These are phyloP conservation scores for Colletotrichum zoysiae DNA, from an alignment of 2,329 filamentous ascomycete species.

Conservation along the genomic window DNA sequence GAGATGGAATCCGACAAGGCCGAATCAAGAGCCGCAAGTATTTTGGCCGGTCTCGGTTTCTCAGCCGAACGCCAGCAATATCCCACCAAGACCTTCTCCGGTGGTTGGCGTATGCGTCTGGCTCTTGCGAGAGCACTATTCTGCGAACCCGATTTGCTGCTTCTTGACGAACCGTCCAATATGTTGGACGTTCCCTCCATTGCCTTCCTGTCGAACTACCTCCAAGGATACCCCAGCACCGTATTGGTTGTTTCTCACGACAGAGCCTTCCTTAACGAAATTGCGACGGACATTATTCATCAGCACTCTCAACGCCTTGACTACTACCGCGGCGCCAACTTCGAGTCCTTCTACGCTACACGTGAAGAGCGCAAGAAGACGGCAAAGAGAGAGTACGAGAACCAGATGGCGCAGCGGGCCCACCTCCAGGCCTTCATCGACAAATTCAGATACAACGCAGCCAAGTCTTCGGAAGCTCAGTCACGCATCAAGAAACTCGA, in stretches of 20 bases:
- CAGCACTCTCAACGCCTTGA: conserved; percentile 97
- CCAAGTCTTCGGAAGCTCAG: conserved; percentile 97
- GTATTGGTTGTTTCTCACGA: conserved; percentile 98
- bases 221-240: conserved; percentile 93
- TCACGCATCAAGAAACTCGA: conserved; percentile 99
- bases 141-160: conserved; percentile 94
- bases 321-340: conserved; percentile 98
- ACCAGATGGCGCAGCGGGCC: conserved; percentile 93
- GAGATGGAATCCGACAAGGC: conserved; percentile 99
- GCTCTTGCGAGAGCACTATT: conserved; percentile 95
- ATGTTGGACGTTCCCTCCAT: conserved; percentile 99
- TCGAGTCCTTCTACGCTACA: conserved; percentile 96
- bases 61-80: conserved; percentile 91
- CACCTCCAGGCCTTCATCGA: conserved; percentile 99
- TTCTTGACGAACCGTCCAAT: conserved; percentile 99
- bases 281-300: conserved; percentile 99
- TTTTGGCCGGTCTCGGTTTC: conserved; percentile 96
- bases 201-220: conserved; percentile 95
- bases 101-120: conserved; percentile 99
- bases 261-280: conserved; percentile 97
- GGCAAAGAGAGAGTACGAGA: conserved; percentile 97
- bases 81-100: conserved; percentile 97
- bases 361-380: conserved; percentile 98
- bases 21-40: conserved; percentile 93
- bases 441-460: conserved; percentile 99